These are phyloP conservation scores for Hypsizygus marmoreus DNA, from an alignment of 768 basidiomycete genomes.

Conservation along the genomic window DNA sequence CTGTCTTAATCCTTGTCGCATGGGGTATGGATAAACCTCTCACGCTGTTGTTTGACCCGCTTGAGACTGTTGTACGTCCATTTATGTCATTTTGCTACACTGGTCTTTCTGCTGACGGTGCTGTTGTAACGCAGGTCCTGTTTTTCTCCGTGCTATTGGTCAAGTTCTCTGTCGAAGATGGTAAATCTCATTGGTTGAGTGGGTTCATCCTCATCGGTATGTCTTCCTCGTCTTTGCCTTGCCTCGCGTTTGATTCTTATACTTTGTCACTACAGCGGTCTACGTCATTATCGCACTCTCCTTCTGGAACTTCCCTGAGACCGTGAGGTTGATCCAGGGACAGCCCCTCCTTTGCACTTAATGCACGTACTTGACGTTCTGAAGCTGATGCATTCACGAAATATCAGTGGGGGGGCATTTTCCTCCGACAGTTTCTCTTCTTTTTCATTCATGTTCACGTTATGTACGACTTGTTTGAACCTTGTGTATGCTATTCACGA, in stretches of 20 bases:
- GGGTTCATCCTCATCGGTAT: conserved; percentile 37
- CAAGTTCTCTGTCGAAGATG: conserved; percentile 47
- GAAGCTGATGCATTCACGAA: too few relatives aligned
- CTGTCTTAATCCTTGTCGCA: conserved; percentile 37
- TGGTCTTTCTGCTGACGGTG: not conserved
- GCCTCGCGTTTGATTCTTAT: too few relatives aligned
- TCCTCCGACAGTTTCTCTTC: too few relatives aligned
- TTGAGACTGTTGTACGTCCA: conserved; percentile 37
- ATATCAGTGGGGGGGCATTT: too few relatives aligned
- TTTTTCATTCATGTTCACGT: too few relatives aligned
- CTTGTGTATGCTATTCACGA: too few relatives aligned
- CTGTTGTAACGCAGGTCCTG: conserved; percentile 24
- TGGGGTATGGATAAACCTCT: conserved; percentile 44
- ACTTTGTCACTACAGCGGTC: too few relatives aligned
- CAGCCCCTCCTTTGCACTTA: conserved; percentile 29
- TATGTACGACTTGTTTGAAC: too few relatives aligned
- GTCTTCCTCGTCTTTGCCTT: conserved; percentile 10
- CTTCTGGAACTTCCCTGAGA: conserved; percentile 44
- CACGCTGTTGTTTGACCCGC: conserved; percentile 39
- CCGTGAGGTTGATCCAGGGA: conserved; percentile 34
- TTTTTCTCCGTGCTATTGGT: conserved; percentile 44
- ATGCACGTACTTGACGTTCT: too few relatives aligned
- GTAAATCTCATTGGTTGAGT: conserved; percentile 52
- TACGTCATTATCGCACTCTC: conserved; percentile 33
- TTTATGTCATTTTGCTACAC: not conserved